A percentile compares a stretch with the other conserved stretches of the same genome.
Evolutionary conservation across 2,329 filamentous ascomycete species (phyloP).

Genomic region (Cytospora schulzeri): DNA sequence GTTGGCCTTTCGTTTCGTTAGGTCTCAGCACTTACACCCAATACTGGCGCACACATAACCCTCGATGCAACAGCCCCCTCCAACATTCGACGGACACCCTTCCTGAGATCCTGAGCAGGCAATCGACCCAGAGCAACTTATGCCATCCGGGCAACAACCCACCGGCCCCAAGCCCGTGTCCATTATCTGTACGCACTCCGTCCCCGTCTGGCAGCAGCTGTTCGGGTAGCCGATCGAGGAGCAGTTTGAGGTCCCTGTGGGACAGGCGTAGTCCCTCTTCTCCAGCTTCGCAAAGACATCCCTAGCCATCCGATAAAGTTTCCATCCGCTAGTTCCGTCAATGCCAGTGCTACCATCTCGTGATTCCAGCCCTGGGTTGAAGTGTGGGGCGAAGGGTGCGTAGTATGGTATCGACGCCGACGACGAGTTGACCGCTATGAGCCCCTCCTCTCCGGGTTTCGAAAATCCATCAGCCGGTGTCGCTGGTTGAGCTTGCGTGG

Average conservation of each 20-base stretch:
- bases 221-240: conserved; percentile 64
- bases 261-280: conserved; percentile 66
- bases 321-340: conserved; percentile 25
- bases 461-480: background rate
- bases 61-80: conserved; percentile 75
- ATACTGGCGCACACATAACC: conserved; percentile 70
- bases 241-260: conserved; percentile 66
- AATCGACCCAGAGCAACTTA: conserved; percentile 64
- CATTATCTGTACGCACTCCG: conserved; percentile 65
- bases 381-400: conserved; percentile 56
- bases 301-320: conserved; percentile 47
- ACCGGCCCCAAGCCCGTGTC: conserved; percentile 67
- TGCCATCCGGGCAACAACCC: conserved; percentile 72
- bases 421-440: conserved; percentile 38
- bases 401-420: conserved; percentile 44
- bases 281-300: conserved; percentile 52
- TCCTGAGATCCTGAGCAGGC: conserved; percentile 63
- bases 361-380: conserved; percentile 29
- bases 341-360: background rate
- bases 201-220: conserved; percentile 70
- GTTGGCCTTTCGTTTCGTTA: background rate
- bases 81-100: conserved; percentile 64
- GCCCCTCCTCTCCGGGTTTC: conserved; percentile 34
- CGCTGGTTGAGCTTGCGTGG: conserved; percentile 24
- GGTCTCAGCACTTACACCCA: conserved; percentile 60